phyloP scores from a whole-genome alignment of 1,139 yeast species.

The Protomyces inouyei region DNA sequence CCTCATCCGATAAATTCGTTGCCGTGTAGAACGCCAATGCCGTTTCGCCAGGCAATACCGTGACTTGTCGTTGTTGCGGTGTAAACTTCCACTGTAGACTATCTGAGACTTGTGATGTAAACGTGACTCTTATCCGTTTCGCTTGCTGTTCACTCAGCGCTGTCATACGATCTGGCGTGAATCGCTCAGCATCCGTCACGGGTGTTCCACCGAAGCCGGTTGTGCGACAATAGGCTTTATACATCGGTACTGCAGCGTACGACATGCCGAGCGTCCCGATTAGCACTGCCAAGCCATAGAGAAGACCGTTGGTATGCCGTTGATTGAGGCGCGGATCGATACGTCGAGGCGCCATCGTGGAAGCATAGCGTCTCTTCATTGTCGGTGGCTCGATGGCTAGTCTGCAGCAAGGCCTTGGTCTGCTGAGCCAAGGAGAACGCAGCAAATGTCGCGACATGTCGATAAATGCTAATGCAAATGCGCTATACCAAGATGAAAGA shows the following conservation, averaged over 20 bases:
- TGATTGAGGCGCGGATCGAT: not conserved
- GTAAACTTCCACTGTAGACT: slow-evolving; percentile 92
- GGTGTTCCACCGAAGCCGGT: slow-evolving; percentile 97
- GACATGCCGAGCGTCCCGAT: slow-evolving; percentile 72
- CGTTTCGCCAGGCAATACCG: slow-evolving; percentile 94
- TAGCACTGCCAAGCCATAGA: slow-evolving; percentile 44
- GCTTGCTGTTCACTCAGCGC: slow-evolving; percentile 71
- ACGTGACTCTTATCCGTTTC: slow-evolving; percentile 71
- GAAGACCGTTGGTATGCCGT: slow-evolving; percentile 24
- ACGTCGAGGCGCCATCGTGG: not conserved
- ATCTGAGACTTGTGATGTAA: slow-evolving; percentile 88
- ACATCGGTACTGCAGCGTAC: slow-evolving; percentile 89
- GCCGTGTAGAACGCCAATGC: slow-evolving; percentile 96
- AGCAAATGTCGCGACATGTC: not conserved
- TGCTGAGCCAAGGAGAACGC: not conserved
- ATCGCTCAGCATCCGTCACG: slow-evolving; percentile 70
- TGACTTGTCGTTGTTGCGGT: slow-evolving; percentile 92
- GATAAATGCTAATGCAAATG: no score
- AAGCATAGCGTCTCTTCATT: not conserved
- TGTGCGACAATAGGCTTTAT: slow-evolving; percentile 85
- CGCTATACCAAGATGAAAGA: no score
- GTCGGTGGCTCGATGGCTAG: not conserved
- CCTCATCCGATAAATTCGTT: slow-evolving; percentile 75
- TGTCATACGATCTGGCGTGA: slow-evolving; percentile 78
- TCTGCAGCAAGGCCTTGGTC: not conserved